phyloP scores from a whole-genome alignment of 257 asterid species.

The Ballota nigra region DNA sequence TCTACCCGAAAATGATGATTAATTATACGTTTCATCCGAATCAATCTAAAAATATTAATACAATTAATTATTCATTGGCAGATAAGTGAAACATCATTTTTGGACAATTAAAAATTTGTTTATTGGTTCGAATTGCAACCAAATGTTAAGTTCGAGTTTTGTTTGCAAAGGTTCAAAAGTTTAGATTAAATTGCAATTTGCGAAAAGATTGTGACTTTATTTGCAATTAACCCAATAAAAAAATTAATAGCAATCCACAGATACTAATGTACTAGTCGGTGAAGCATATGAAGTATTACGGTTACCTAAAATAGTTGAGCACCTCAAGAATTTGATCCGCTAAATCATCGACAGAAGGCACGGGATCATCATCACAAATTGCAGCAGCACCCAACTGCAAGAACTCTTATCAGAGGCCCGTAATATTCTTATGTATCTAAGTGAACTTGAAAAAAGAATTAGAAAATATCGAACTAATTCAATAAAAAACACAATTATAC shows the following conservation, averaged over 20 bases:
- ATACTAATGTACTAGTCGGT: neutral
- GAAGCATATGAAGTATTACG: slow-evolving; percentile 5
- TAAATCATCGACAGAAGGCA: slow-evolving; percentile 73
- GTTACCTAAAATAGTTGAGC: slow-evolving; percentile 84
- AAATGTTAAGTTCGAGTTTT: too few species aligned
- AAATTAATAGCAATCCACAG: slow-evolving; percentile 13
- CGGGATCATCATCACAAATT: slow-evolving; percentile 46
- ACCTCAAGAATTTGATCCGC: slow-evolving; percentile 88
- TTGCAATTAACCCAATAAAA: too few species aligned
- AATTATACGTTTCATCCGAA: too few species aligned
- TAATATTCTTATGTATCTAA: slow-evolving; percentile 25
- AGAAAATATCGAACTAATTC: neutral
- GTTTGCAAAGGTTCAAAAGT: too few species aligned
- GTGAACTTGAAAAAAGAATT: neutral
- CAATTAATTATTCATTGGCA: too few species aligned
- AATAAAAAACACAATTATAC: neutral
- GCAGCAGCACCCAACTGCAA: slow-evolving; percentile 98
- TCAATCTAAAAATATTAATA: too few species aligned
- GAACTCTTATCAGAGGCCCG: slow-evolving; percentile 75
- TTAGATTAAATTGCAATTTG: too few species aligned
- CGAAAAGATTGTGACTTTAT: too few species aligned
- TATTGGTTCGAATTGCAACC: too few species aligned
- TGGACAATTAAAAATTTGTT: too few species aligned
- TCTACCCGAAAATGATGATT: too few species aligned
- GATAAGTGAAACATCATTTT: too few species aligned